Conservation (phyloP, 495 filamentous ascomycete species). For the Penicillium taxi region DNA sequence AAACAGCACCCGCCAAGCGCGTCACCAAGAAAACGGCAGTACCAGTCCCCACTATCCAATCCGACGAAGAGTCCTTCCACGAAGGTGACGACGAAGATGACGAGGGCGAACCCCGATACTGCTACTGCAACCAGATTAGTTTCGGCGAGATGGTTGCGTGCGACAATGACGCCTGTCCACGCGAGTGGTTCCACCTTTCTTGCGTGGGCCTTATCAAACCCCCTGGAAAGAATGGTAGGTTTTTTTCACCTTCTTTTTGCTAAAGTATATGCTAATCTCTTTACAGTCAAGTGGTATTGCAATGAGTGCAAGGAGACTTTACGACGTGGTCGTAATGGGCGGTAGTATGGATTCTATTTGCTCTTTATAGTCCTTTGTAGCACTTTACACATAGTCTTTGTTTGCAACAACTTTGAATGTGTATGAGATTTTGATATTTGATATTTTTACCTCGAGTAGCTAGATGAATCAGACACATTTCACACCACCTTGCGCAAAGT, state of each 20-base stretch:
- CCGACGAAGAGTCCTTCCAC: slow-evolving; percentile 44
- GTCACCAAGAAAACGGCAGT: slow-evolving; percentile 56
- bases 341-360: too few species aligned
- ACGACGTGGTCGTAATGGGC: slow-evolving; percentile 43
- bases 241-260: slow-evolving; percentile 4
- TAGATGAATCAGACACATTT: too few species aligned
- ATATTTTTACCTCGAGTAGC: too few species aligned
- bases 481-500: too few species aligned
- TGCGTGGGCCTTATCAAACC: slow-evolving; percentile 85
- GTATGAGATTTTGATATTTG: too few species aligned
- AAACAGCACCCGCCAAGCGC: slow-evolving; percentile 43
- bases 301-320: slow-evolving; percentile 74
- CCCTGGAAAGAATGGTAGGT: slow-evolving; percentile 75
- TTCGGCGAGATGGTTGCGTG: slow-evolving; percentile 99
- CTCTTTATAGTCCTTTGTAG: too few species aligned
- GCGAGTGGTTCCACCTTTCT: slow-evolving; percentile 94
- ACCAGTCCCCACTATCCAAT: slow-evolving; percentile 25
- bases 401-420: too few species aligned
- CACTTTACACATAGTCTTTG: too few species aligned
- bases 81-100: slow-evolving; percentile 65
- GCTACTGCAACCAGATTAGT: slow-evolving; percentile 85
- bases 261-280: slow-evolving; percentile 18
- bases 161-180: slow-evolving; percentile 75
- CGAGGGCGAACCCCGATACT: slow-evolving; percentile 79
- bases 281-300: slow-evolving; percentile 81